These are phyloP conservation scores for Cercospora canescens DNA, from an alignment of 2,329 filamentous ascomycete species.

Conservation along the genomic window DNA sequence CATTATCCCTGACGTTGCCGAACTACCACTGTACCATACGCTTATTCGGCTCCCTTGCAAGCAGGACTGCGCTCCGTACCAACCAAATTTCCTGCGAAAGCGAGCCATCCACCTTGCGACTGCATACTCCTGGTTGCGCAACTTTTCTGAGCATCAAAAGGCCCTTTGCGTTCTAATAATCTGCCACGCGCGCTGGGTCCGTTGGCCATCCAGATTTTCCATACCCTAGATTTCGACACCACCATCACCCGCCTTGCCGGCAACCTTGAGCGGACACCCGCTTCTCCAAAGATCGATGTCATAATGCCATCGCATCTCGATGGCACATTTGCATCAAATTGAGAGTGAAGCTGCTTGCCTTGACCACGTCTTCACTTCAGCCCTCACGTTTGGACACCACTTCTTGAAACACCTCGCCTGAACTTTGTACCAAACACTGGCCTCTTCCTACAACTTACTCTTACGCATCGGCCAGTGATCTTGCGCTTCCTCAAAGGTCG, in stretches of 20 bases:
- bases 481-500: not conserved
- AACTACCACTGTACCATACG: not conserved
- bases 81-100: slow-evolving; percentile 14
- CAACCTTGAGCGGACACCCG: not conserved
- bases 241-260: not conserved
- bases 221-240: not conserved
- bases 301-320: not conserved
- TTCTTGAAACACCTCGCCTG: not conserved
- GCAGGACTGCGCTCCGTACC: slow-evolving; percentile 10
- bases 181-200: not conserved
- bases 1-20: slow-evolving; percentile 6
- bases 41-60: slow-evolving; percentile 9
- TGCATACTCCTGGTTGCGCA: slow-evolving; percentile 9
- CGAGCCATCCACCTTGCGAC: slow-evolving; percentile 10
- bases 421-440: not conserved
- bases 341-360: not conserved
- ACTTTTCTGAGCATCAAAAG: slow-evolving; percentile 6
- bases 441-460: not conserved
- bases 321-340: not conserved
- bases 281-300: not conserved
- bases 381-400: not conserved
- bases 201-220: not conserved
- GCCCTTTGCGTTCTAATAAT: not conserved
- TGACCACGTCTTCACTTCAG: not conserved
- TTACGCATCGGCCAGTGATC: not conserved